These are phyloP conservation scores for Trichopus zeylanicus DNA, from an alignment of 116 monocot genomes.

Conservation along the genomic window DNA sequence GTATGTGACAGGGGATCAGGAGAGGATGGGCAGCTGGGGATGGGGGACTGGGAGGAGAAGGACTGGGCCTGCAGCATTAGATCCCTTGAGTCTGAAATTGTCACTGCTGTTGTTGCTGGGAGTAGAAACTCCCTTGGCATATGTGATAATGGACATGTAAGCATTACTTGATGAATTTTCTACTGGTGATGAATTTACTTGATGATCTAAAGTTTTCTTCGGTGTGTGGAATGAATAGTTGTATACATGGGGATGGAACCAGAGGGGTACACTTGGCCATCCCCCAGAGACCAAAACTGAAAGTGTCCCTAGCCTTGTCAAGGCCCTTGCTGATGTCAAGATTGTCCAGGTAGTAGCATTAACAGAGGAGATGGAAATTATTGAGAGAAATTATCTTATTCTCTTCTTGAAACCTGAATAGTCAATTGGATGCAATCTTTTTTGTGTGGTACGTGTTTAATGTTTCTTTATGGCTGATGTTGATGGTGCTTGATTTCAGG, in stretches of 20 bases:
- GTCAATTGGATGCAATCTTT: no score
- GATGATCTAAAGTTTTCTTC: neutral
- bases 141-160: conserved; percentile 62
- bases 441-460: no score
- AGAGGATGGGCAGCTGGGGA: conserved; percentile 94
- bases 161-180: neutral
- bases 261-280: conserved; percentile 92
- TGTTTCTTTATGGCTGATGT: no score
- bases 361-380: neutral
- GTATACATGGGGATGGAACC: conserved; percentile 99
- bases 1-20: conserved; percentile 76
- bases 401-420: no score
- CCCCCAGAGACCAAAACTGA: conserved; percentile 83
- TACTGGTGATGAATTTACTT: neutral
- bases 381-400: neutral
- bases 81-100: conserved; percentile 31
- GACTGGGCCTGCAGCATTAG: conserved; percentile 52
- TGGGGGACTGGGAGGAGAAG: conserved; percentile 83
- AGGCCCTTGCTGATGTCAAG: conserved; percentile 70
- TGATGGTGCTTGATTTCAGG: conserved; percentile 37
- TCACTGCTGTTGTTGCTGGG: conserved; percentile 68
- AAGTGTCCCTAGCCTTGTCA: conserved; percentile 62
- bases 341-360: conserved; percentile 65
- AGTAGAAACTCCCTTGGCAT: conserved; percentile 98
- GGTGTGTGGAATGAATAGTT: conserved; percentile 23